Conservation (phyloP, 805 yeast species). For the Sugiyamaella valdiviana region DNA sequence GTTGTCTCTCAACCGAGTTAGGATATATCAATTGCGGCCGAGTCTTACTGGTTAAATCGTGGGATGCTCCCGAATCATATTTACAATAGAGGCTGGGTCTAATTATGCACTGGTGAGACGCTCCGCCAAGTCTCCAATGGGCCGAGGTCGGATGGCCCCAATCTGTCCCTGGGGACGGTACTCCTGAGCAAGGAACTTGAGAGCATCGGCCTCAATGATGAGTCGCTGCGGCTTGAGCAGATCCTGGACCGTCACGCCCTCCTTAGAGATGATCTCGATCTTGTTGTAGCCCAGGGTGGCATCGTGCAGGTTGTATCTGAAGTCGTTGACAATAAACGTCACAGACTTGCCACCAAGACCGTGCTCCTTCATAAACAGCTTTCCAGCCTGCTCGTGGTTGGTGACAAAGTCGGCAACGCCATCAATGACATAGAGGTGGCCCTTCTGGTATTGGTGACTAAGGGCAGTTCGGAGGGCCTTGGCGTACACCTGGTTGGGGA, state of each 20-base stretch:
- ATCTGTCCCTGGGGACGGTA: slow-evolving; percentile 11
- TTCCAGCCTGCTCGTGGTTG: slow-evolving; percentile 40
- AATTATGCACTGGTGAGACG: neutral
- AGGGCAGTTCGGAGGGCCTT: slow-evolving; percentile 77
- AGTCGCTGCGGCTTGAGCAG: slow-evolving; percentile 71
- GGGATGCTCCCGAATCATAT: neutral
- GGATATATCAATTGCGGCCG: neutral
- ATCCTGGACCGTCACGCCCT: slow-evolving; percentile 78
- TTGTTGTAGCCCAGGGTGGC: slow-evolving; percentile 47
- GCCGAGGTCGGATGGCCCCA: slow-evolving; percentile 10
- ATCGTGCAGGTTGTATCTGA: slow-evolving; percentile 52
- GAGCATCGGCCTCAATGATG: slow-evolving; percentile 64
- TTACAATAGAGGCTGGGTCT: too few relatives aligned
- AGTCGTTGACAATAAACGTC: slow-evolving; percentile 60
- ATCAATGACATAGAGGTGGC: slow-evolving; percentile 67
- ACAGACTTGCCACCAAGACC: slow-evolving; percentile 29
- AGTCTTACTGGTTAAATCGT: neutral
- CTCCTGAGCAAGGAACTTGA: slow-evolving; percentile 49
- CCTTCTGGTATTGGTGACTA: slow-evolving; percentile 70
- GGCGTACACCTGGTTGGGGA: slow-evolving; percentile 68
- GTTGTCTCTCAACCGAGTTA: neutral
- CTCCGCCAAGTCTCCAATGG: slow-evolving; percentile 3
- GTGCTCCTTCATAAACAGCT: slow-evolving; percentile 45
- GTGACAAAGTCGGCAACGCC: slow-evolving; percentile 34
- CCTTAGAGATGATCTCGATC: slow-evolving; percentile 64